Conservation (phyloP, 495 filamentous ascomycete genomes). For the Penicillium macrosclerotiorum region DNA sequence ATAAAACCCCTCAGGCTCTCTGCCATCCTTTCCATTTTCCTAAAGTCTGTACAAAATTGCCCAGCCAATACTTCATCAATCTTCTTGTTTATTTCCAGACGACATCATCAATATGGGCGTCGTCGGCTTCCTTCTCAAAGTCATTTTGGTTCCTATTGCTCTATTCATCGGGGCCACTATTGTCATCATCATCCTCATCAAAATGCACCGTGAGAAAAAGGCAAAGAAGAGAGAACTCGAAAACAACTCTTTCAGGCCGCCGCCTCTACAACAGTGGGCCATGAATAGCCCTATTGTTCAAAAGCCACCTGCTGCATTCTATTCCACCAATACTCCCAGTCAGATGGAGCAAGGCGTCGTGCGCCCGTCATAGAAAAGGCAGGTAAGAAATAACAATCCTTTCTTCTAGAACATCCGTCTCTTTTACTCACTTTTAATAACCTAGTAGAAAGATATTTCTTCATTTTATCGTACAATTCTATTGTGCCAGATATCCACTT, state of each 20-base stretch:
- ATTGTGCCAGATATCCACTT: too few species aligned
- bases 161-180: constrained; percentile 6
- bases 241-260: constrained; percentile 9
- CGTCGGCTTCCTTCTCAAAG: constrained; percentile 60
- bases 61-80: neutral
- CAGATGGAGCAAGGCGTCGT: constrained; percentile 2
- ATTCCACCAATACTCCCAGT: neutral
- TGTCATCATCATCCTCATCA: constrained; percentile 9
- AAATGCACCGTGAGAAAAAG: constrained; percentile 11
- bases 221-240: constrained; percentile 7
- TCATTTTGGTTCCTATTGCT: constrained; percentile 29
- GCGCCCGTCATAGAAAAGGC: neutral
- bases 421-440: too few species aligned
- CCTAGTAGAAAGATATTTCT: too few species aligned
- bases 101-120: constrained; percentile 36
- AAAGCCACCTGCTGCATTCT: constrained; percentile 9
- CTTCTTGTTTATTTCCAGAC: neutral
- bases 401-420: too few species aligned
- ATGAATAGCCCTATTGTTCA: neutral
- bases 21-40: neutral
- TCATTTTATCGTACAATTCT: too few species aligned
- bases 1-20: neutral
- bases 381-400: too few species aligned
- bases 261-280: constrained; percentile 16
- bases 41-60: neutral